Conservation (phyloP, 495 filamentous ascomycete genomes). For the Xylaria venustula region DNA sequence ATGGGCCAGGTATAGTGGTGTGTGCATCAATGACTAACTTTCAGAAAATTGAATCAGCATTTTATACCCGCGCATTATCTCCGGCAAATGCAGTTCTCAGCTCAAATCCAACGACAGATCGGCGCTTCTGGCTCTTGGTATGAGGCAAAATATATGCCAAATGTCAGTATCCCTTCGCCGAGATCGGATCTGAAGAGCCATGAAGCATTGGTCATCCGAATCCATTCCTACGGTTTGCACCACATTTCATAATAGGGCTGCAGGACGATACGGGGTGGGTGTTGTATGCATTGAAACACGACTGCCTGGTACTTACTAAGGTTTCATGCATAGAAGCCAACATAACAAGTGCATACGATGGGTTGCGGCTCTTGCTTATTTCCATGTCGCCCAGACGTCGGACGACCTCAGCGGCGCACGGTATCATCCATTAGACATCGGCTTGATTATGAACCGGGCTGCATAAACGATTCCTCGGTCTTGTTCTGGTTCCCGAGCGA, state of each 20-base stretch:
- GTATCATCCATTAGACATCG: no score
- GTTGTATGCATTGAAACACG: not conserved
- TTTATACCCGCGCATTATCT: not conserved
- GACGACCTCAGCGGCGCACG: not conserved
- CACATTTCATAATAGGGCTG: not conserved
- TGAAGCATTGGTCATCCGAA: no score
- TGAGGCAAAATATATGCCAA: no score
- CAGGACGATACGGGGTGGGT: not conserved
- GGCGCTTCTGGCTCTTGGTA: no score
- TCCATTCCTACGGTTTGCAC: no score
- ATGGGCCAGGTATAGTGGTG: no score
- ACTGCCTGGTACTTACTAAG: no score
- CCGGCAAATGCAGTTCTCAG: not conserved
- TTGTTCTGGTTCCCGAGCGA: not conserved
- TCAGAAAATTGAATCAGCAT: not conserved
- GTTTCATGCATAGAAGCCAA: not conserved
- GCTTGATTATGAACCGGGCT: no score
- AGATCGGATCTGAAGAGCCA: no score
- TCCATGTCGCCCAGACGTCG: not conserved
- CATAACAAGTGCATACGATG: not conserved
- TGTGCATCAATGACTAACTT: not conserved
- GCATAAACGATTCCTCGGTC: no score
- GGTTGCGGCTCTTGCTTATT: not conserved
- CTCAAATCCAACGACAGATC: not conserved
- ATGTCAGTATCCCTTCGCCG: no score